phyloP scores from a whole-genome alignment of 208 protist genomes.

The Leishmania mexicana region DNA sequence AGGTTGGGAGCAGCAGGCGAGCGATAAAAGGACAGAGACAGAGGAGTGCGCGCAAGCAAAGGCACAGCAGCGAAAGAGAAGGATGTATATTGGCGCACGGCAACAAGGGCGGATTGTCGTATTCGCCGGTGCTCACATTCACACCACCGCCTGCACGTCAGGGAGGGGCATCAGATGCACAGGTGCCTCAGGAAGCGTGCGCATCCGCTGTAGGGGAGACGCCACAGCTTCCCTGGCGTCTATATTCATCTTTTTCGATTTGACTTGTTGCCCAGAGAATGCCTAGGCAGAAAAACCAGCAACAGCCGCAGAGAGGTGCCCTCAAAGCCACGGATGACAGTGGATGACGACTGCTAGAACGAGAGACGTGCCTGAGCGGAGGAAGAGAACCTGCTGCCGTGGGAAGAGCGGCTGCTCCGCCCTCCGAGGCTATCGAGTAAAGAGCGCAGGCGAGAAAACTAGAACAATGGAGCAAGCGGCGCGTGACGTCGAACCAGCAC shows the following conservation, averaged over 20 bases:
- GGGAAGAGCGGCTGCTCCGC: not conserved
- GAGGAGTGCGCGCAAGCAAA: not conserved
- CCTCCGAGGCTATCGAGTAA: not conserved
- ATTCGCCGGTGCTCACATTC: not conserved
- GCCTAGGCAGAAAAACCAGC: not conserved
- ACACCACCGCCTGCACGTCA: not conserved
- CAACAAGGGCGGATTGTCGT: not conserved
- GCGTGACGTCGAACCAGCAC: not conserved
- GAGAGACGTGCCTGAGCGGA: not conserved
- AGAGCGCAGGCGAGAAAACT: not conserved
- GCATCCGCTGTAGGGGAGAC: not conserved
- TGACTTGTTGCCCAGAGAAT: not conserved
- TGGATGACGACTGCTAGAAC: not conserved
- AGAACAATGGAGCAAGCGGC: not conserved
- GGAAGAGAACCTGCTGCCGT: not conserved
- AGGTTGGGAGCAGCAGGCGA: not conserved
- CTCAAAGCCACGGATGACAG: not conserved
- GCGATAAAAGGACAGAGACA: not conserved
- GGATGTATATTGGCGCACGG: not conserved
- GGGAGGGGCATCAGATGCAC: not conserved
- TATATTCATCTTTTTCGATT: not conserved
- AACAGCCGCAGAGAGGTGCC: not conserved
- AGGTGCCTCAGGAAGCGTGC: not conserved
- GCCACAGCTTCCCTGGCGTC: not conserved
- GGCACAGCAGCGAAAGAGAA: not conserved